Evolutionary conservation across 108 stramenopile genomes (phyloP).

Genomic region (Hondaea fermentalgiana): DNA sequence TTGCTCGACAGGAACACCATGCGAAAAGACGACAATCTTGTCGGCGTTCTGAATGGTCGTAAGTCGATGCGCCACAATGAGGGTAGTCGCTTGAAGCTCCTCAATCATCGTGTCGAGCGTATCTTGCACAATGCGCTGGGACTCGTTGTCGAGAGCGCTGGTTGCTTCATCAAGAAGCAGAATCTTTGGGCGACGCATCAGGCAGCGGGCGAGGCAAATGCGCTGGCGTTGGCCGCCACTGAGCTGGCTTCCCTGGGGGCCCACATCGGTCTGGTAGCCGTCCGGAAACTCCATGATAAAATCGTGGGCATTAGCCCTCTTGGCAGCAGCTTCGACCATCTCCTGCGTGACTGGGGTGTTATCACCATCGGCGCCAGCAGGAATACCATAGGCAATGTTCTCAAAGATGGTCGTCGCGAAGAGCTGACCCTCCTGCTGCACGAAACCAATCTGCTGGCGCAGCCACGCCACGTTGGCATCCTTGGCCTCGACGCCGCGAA

Average conservation of each 20-base stretch:
- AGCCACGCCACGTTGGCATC: constrained; percentile 42
- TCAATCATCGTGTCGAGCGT: constrained; percentile 29
- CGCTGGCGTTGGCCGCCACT: constrained; percentile 29
- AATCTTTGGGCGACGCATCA: constrained; percentile 65
- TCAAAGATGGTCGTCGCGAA: constrained; percentile 62
- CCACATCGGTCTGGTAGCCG: constrained; percentile 62
- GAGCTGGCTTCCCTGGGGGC: constrained; percentile 26
- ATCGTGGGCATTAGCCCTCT: constrained; percentile 51
- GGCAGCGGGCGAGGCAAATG: constrained; percentile 42
- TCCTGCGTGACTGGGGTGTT: constrained; percentile 32
- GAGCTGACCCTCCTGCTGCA: constrained; percentile 72
- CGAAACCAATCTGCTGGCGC: constrained; percentile 56
- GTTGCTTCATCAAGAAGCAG: constrained; percentile 75
- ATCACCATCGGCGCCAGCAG: neutral
- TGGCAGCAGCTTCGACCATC: constrained; percentile 53
- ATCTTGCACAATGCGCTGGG: constrained; percentile 39
- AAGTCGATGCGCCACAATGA: constrained; percentile 40
- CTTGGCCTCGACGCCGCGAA: constrained; percentile 30
- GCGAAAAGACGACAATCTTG: constrained; percentile 35
- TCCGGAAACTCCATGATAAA: constrained; percentile 63
- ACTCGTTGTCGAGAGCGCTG: constrained; percentile 40
- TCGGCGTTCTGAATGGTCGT: constrained; percentile 39
- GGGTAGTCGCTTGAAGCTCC: constrained; percentile 26
- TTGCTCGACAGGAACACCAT: constrained; percentile 25
- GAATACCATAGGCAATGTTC: constrained; percentile 61